These are phyloP conservation scores for Lotmaria passim DNA, from an alignment of 208 protist species.

Conservation along the genomic window DNA sequence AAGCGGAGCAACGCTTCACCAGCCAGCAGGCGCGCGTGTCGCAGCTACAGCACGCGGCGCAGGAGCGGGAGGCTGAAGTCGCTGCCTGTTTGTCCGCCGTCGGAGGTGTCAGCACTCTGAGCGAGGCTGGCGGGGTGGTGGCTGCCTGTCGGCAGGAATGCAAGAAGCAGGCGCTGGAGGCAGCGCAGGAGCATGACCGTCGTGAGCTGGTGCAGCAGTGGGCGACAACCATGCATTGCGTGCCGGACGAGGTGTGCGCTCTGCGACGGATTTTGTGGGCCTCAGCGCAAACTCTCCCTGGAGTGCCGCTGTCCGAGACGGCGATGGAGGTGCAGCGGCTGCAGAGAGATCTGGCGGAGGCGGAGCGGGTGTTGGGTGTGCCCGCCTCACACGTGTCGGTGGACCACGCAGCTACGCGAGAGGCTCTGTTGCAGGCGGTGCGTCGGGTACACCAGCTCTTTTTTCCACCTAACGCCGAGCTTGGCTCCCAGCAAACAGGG, in stretches of 20 bases:
- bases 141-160: neutral
- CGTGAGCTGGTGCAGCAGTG: slow-evolving; percentile 20
- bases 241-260: neutral
- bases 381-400: neutral
- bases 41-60: neutral
- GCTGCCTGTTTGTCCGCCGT: slow-evolving; percentile 6
- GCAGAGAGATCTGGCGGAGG: slow-evolving; percentile 5
- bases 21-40: neutral
- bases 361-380: slow-evolving; percentile 17
- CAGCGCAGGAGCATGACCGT: slow-evolving; percentile 12
- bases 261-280: neutral
- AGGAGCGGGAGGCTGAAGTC: neutral
- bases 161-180: slow-evolving; percentile 7
- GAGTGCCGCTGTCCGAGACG: neutral
- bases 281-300: neutral
- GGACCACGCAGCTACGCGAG: slow-evolving; percentile 3
- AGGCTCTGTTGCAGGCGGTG: neutral
- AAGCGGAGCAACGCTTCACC: neutral
- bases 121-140: slow-evolving; percentile 9
- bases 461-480: neutral
- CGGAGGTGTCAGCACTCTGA: neutral
- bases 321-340: neutral
- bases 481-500: neutral
- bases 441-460: neutral
- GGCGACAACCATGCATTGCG: neutral